Conservation (phyloP, 345 rosid genomes). For the Iberis pinnata region DNA sequence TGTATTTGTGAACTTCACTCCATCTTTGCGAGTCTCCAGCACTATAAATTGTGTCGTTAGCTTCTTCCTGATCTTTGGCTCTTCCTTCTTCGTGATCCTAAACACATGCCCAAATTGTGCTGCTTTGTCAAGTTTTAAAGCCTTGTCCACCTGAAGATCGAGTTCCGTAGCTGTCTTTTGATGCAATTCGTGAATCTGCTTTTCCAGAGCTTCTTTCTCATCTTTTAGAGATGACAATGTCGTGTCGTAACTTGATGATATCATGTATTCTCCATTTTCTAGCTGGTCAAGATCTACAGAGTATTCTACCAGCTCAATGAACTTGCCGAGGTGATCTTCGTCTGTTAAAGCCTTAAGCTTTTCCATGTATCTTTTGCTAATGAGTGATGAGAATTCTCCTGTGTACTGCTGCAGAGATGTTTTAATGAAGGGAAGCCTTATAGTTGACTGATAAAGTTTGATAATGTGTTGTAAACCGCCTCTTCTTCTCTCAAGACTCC, state of each 20-base stretch:
- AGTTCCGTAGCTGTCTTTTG: conserved; percentile 79
- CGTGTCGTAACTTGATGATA: conserved; percentile 75
- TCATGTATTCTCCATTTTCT: conserved; percentile 93
- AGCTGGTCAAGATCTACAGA: conserved; percentile 92
- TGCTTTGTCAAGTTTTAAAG: conserved; percentile 84
- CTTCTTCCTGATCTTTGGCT: conserved; percentile 90
- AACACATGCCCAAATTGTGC: conserved; percentile 94
- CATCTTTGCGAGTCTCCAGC: conserved; percentile 96
- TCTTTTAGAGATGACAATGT: conserved; percentile 61
- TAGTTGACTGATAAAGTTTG: conserved; percentile 90
- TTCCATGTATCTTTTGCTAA: conserved; percentile 58
- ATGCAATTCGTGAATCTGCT: conserved; percentile 72
- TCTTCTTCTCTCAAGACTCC: conserved; percentile 59
- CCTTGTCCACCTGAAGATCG: conserved; percentile 72
- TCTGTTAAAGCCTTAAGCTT: conserved; percentile 48
- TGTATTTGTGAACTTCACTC: conserved; percentile 91
- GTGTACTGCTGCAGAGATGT: conserved; percentile 57
- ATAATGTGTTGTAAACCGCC: conserved; percentile 85
- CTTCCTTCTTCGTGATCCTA: conserved; percentile 97
- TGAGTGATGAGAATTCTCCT: conserved; percentile 59
- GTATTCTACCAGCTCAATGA: conserved; percentile 77
- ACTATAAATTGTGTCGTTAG: conserved; percentile 77
- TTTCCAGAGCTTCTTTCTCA: conserved; percentile 68
- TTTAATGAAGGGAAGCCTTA: conserved; percentile 77
- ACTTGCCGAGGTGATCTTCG: conserved; percentile 69